Base-by-base conservation (phyloP, 2,329 filamentous ascomycete genomes). In the Zasmidium citrigriseum region DNA sequence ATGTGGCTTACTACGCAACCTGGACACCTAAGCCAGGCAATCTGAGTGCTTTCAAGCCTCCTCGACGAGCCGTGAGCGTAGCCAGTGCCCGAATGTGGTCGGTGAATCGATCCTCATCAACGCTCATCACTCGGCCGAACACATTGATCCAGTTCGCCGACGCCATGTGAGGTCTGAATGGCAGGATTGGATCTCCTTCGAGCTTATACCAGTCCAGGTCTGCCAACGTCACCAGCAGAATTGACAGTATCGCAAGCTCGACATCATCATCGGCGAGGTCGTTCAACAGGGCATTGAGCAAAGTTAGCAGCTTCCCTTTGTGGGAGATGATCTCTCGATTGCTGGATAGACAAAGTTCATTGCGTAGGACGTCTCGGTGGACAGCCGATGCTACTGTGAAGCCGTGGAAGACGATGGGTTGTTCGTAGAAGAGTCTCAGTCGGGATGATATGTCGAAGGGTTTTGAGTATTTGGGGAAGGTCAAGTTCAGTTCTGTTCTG, bases 371-470 rank as follows among this genome's bases (percentile, higher is more conserved):
- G 18, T 50, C 47, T 11, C 14, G 47, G 18, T 50, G 47, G 20
- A 50, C 47, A 20, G 47, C 47, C 24, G 47, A 29, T 27, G 47
- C 47, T n/a, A 50, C 47, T 20, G 23, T 29, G 10, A 50, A 29
- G 4, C 47, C 47, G 23, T 50, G 47, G 20, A 50, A 50, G 47
- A 50, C 18, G 21, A 50, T 50, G n/a, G 47, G 47, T 23, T 50
- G 10, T 27, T 29, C 22, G 23, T 29, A 50, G 23, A 20, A 50
- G 16, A 50, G 23, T 27, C 9, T 50, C 4, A 50, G 21, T 21
- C 47, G 47, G 4, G 46, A 49, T 11, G 46, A 25, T 20, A 49
- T 18, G 27, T 49, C 46, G 46, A 49, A 49, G 23, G 46, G 46
- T 16, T 27, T 49, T 20, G 22, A 25, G 23, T 25, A 49, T 23